Evolutionary conservation across 768 basidiomycete species (phyloP).

Genomic region (Filobasidium wieringae): DNA sequence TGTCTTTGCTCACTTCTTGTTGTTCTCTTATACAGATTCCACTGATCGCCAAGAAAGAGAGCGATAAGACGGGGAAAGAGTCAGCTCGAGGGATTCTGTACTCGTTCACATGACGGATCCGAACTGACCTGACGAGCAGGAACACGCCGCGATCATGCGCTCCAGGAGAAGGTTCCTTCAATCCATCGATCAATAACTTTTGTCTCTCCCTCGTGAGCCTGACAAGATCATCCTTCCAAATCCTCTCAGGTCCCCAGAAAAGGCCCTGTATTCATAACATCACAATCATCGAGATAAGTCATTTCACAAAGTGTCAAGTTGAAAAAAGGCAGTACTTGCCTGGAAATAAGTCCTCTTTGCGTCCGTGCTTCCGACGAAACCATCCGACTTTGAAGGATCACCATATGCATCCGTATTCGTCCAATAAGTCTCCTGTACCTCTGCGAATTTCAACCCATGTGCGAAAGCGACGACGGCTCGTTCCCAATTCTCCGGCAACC

Average conservation of each 20-base stretch:
- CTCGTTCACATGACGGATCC: not conserved
- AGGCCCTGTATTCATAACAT: slow-evolving; percentile 40
- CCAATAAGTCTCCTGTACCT: slow-evolving; percentile 21
- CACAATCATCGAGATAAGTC: not conserved
- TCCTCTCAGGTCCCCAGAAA: slow-evolving; percentile 82
- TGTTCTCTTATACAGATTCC: slow-evolving; percentile 21
- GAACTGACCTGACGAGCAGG: slow-evolving; percentile 25
- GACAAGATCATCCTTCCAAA: slow-evolving; percentile 76
- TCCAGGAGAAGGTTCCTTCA: slow-evolving; percentile 17
- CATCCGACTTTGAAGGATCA: no score
- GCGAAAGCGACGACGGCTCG: slow-evolving; percentile 16
- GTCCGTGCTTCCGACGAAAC: no score
- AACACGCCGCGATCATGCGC: slow-evolving; percentile 21
- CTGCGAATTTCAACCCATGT: slow-evolving; percentile 22
- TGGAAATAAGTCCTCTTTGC: slow-evolving; percentile 24
- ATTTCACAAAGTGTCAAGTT: not conserved
- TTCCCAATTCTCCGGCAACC: slow-evolving; percentile 21
- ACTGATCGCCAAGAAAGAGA: not conserved
- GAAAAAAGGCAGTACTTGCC: slow-evolving; percentile 9
- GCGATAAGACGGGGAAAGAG: no score
- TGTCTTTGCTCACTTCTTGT: not conserved
- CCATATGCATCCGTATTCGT: slow-evolving; percentile 28
- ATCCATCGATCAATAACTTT: slow-evolving; percentile 16
- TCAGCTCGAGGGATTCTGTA: not conserved
- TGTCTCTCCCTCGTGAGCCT: slow-evolving; percentile 43